These are phyloP conservation scores for Brassica napus DNA, from an alignment of 345 rosid genomes.

Conservation along the genomic window DNA sequence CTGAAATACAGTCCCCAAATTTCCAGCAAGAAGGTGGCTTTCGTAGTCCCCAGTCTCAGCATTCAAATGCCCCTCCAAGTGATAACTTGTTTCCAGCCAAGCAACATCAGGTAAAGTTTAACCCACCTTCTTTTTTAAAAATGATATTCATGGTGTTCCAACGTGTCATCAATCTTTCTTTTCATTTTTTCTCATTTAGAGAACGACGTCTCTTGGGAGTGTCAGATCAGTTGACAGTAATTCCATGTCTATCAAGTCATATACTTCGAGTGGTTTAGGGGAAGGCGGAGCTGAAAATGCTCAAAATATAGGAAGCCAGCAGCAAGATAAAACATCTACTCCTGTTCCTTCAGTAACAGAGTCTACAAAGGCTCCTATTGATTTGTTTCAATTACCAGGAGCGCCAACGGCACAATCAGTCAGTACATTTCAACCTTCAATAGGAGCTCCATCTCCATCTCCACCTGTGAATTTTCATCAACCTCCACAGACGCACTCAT, in stretches of 20 bases:
- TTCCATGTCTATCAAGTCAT: slow-evolving; percentile 61
- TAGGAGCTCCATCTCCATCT: slow-evolving; percentile 34
- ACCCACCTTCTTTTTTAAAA: not conserved
- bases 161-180: not conserved
- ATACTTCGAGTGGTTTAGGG: slow-evolving; percentile 51
- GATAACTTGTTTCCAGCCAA: slow-evolving; percentile 53
- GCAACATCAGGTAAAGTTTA: slow-evolving; percentile 33
- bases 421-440: slow-evolving; percentile 43
- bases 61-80: slow-evolving; percentile 44
- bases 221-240: slow-evolving; percentile 63
- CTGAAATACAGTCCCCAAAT: slow-evolving; percentile 68
- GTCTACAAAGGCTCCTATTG: slow-evolving; percentile 50
- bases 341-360: slow-evolving; percentile 44
- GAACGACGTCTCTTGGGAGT: slow-evolving; percentile 76
- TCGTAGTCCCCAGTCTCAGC: slow-evolving; percentile 65
- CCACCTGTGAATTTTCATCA: slow-evolving; percentile 45
- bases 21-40: slow-evolving; percentile 59
- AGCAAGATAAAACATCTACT: slow-evolving; percentile 44
- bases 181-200: slow-evolving; percentile 50
- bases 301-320: slow-evolving; percentile 41
- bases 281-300: slow-evolving; percentile 55
- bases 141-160: slow-evolving; percentile 16
- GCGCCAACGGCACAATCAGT: slow-evolving; percentile 46
- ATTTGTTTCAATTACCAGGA: slow-evolving; percentile 65
- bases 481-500: slow-evolving; percentile 45